A percentile compares a stretch with the other conserved stretches of the same genome.
Evolutionary conservation across 164 flowering plant species (phyloP).

Genomic region (Brasenia schreberi): DNA sequence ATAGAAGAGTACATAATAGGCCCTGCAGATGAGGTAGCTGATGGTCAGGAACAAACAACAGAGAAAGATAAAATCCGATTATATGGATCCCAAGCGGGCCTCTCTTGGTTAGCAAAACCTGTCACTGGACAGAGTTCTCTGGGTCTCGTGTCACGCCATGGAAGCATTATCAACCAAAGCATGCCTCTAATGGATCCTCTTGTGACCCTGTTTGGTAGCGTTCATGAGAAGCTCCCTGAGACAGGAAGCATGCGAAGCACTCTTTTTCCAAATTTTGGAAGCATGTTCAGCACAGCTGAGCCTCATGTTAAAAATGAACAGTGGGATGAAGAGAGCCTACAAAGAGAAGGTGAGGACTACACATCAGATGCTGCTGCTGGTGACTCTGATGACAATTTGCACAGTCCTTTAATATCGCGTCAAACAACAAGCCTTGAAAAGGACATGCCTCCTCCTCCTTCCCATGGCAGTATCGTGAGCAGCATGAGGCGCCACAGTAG

Average conservation of each 20-base stretch:
- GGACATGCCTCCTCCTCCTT: conserved; percentile 24
- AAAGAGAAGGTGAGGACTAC: conserved; percentile 26
- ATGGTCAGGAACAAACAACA: conserved; percentile 25
- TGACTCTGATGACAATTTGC: conserved; percentile 37
- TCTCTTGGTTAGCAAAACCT: conserved; percentile 86
- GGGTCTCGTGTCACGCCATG: conserved; percentile 63
- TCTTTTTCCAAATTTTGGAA: conserved; percentile 43
- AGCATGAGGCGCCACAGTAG: conserved; percentile 30
- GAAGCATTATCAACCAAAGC: conserved; percentile 51
- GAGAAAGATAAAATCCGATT: conserved; percentile 47
- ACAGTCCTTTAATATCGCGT: conserved; percentile 42
- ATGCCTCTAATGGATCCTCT: conserved; percentile 83
- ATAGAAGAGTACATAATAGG: conserved; percentile 83
- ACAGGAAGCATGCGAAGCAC: conserved; percentile 40
- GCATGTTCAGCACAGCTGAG: conserved; percentile 41
- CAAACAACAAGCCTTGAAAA: conserved; percentile 35
- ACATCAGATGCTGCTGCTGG: conserved; percentile 22
- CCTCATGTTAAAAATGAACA: conserved; percentile 21
- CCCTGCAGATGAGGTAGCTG: conserved; percentile 44
- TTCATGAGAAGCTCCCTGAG: conserved; percentile 82
- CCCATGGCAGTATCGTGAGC: conserved; percentile 34
- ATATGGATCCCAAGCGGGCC: conserved; percentile 69
- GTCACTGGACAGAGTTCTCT: conserved; percentile 56
- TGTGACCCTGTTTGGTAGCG: conserved; percentile 78
- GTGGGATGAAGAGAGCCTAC: conserved; percentile 53